Percentiles rank a stretch among this genome's conserved stretches.
Conservation (phyloP, 768 basidiomycete species). For the Mycena filopes region DNA sequence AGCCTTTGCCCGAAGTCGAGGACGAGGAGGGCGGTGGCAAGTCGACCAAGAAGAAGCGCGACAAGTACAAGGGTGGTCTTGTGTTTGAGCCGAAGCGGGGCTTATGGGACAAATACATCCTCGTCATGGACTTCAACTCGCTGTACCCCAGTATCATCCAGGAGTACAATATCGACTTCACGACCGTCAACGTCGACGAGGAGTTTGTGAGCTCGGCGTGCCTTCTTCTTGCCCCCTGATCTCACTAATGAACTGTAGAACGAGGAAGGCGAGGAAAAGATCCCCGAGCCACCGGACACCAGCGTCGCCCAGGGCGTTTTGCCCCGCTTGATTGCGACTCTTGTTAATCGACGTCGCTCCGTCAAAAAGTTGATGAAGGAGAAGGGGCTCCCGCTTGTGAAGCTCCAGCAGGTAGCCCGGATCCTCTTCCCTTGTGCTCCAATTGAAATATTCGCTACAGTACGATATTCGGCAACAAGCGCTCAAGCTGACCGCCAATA, state of each 20-base stretch:
- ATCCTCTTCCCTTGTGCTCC: not conserved
- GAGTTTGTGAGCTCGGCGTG: constrained; percentile 48
- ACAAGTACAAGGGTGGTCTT: constrained; percentile 98
- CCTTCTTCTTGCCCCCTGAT: not conserved
- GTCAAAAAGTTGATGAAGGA: constrained; percentile 98
- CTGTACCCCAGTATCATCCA: constrained; percentile 99
- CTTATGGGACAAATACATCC: constrained; percentile 94
- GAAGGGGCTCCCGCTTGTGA: constrained; percentile 72
- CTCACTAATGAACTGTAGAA: constrained; percentile 16
- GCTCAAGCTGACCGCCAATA: constrained; percentile 97
- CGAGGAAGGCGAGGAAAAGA: constrained; percentile 77
- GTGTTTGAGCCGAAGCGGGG: constrained; percentile 97
- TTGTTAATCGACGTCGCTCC: constrained; percentile 88
- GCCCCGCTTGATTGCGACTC: constrained; percentile 97
- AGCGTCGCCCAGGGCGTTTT: constrained; percentile 86
- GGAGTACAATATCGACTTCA: constrained; percentile 99
- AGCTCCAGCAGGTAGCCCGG: constrained; percentile 80
- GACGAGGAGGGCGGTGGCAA: constrained; percentile 70
- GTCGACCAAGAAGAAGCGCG: constrained; percentile 74
- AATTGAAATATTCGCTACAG: constrained; percentile 48
- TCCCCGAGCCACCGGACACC: constrained; percentile 86
- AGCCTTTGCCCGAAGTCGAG: constrained; percentile 60
- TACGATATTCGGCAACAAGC: constrained; percentile 98
- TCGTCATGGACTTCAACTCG: constrained; percentile 99
- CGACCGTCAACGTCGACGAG: constrained; percentile 84